Base-by-base conservation (phyloP, 305 asterid species). In the Fraxinus platypoda region DNA sequence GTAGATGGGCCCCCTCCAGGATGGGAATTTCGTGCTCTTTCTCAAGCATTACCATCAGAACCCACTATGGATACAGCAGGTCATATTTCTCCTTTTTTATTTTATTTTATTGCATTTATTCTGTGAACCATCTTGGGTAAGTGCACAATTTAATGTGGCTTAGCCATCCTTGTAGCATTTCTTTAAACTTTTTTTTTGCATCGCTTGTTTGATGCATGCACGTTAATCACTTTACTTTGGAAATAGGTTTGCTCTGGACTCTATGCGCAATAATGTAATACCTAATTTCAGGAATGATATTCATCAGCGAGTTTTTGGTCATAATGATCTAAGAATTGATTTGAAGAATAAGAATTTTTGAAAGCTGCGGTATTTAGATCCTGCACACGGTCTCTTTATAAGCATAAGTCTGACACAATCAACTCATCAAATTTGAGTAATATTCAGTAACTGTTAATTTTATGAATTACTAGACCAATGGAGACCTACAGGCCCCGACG, bases 31-130 rank as follows among this genome's bases (percentile, higher is more conserved):
- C 49, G 77, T 82, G 71, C 81, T 62, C 89, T 87, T 77, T 88
- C 72, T 76, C 81, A 86, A 80, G 87, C 88, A 57, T 78, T 86
- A 77, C 89, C 92, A 57, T 72, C 90, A 73, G 34, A 64, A 62
- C 30, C 33, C 72, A 26, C 6, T 23, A 8, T 23, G 72, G 72
- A 30, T 66, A 59, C 84, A 38, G 30, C 89, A 85, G 91, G 94
- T 90, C 64, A 68, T 52, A 6, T 37, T 81, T 64, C 64, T 74
- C 30, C 1, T 80, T 26, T 23, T 15, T 41, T 64, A 74, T 57
- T 78, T 2, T 25, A 25, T 43, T 66, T 38, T 41, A 12, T 77
- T 81, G 80, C 46, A 66, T 83, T 83, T 81, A 78, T 46, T 70
- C 74, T 81, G 72, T 38, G 31, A 85, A 70, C 64, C 71, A 52